Evolutionary conservation across 169 alveolate species (phyloP).

Genomic region (Cryptosporidium canis): DNA sequence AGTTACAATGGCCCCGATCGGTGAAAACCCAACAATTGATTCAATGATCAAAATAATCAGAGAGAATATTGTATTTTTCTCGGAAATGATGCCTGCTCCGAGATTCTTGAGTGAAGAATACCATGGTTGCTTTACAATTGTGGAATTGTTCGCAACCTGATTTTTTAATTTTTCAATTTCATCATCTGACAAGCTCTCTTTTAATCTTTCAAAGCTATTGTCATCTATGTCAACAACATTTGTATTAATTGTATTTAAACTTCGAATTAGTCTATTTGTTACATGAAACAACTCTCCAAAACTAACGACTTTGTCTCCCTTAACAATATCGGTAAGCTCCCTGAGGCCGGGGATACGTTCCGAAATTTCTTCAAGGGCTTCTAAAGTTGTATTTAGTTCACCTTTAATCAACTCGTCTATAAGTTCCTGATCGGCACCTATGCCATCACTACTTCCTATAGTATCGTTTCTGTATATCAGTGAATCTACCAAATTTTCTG

Average conservation of each 20-base stretch:
- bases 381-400: constrained; percentile 20
- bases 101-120: constrained; percentile 22
- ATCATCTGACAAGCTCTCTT: constrained; percentile 3
- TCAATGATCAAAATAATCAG: constrained; percentile 36
- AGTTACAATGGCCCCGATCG: constrained; percentile 30
- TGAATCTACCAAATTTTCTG: background rate
- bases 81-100: constrained; percentile 3
- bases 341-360: constrained; percentile 30
- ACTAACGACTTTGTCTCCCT: constrained; percentile 4
- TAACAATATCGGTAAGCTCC: constrained; percentile 19
- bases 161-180: constrained; percentile 26
- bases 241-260: constrained; percentile 14
- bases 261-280: constrained; percentile 26
- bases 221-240: background rate
- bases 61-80: constrained; percentile 34
- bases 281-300: constrained; percentile 23
- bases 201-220: constrained; percentile 1
- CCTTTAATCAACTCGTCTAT: constrained; percentile 3
- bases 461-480: background rate
- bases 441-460: background rate
- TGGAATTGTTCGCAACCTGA: background rate
- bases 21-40: constrained; percentile 24
- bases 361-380: constrained; percentile 11
- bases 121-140: constrained; percentile 32
- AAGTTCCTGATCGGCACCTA: background rate